Percentiles rank a stretch among this genome's conserved stretches.
Conservation (phyloP, 768 basidiomycete genomes). For the Pleurotus tuber-regium region DNA sequence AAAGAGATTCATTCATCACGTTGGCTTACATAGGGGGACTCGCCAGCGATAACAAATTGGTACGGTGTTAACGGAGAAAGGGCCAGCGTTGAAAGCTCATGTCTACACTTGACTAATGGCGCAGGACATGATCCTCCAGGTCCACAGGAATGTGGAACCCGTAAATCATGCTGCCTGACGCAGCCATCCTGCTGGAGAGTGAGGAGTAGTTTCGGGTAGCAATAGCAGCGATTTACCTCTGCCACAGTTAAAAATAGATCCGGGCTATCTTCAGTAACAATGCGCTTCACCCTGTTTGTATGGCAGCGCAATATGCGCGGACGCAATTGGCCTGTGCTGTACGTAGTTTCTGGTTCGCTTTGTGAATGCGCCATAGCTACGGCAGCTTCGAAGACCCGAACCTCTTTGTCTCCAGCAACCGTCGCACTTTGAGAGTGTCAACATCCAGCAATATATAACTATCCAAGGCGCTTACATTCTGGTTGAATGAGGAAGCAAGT, state of each 20-base stretch:
- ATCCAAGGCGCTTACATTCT: constrained; percentile 57
- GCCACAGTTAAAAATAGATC: constrained; percentile 75
- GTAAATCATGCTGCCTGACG: constrained; percentile 85
- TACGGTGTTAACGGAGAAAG: constrained; percentile 79
- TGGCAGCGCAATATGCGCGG: constrained; percentile 69
- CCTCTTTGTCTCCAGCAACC: constrained; percentile 72
- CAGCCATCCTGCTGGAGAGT: constrained; percentile 63
- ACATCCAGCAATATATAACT: constrained; percentile 2
- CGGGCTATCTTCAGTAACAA: constrained; percentile 77
- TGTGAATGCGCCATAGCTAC: constrained; percentile 22
- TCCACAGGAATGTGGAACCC: constrained; percentile 64
- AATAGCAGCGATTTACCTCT: no score
- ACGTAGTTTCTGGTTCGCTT: constrained; percentile 42
- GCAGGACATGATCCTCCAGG: constrained; percentile 53
- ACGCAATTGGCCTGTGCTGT: constrained; percentile 44
- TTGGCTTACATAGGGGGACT: constrained; percentile 65
- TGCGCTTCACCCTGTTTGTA: constrained; percentile 66
- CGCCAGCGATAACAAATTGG: constrained; percentile 83
- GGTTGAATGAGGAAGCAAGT: constrained; percentile 77
- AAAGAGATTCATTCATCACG: neutral
- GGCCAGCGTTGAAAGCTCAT: constrained; percentile 70
- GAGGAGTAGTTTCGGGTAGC: neutral
- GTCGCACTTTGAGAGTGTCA: constrained; percentile 46
- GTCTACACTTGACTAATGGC: constrained; percentile 63
- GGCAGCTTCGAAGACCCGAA: constrained; percentile 64